Evolutionary conservation across 2,329 filamentous ascomycete species (phyloP), one percentile per base, ranked within the genome.

Genomic region (Rutstroemia sp.): DNA sequence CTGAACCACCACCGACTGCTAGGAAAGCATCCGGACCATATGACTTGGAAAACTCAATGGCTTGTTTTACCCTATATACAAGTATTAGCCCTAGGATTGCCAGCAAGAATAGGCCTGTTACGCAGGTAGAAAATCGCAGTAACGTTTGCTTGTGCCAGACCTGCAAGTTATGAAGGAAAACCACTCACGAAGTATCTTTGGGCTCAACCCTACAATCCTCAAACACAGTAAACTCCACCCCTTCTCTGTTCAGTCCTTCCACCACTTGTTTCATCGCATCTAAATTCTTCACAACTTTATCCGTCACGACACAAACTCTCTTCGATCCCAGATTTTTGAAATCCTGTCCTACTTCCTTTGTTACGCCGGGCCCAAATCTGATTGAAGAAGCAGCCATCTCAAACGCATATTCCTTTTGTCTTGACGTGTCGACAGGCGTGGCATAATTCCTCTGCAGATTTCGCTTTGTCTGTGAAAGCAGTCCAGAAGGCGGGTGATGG

Each of bases 381-480:
- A 99, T 96, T 27, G 87, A 89, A 1, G 89, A 95, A 1, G 94
- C 91, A 0, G 94, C 94, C 92, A 99, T 95, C 72, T 99, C 94
- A 69, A 99, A 99, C 14, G 94, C 94, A 74, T 99, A 99, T 71
- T 99, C 94, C 71, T 95, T 96, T 67, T 91, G 82, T 61, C 84
- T 81, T 2, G 81, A 79, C 8, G 79, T 73, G 66, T 90, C 86
- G 27, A 87, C 75, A 0, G 92, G 89, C 0, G 89, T 92, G n/a
- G 89, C 91, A 71, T 81, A 84, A 50, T 75, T 76, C 36, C 82
- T 65, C 51, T 73, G 68, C 19, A 71, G 68, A 48, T 74, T 71
- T 56, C 74, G 77, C 21, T 78, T 77, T 16, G 77, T 72, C 3
- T 74, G 72, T 5, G 77, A 71, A 2, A 69, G 63, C 48, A 69